Evolutionary conservation across 2,329 filamentous ascomycete genomes (phyloP).

Genomic region (Pseudogymnoascus sp.): DNA sequence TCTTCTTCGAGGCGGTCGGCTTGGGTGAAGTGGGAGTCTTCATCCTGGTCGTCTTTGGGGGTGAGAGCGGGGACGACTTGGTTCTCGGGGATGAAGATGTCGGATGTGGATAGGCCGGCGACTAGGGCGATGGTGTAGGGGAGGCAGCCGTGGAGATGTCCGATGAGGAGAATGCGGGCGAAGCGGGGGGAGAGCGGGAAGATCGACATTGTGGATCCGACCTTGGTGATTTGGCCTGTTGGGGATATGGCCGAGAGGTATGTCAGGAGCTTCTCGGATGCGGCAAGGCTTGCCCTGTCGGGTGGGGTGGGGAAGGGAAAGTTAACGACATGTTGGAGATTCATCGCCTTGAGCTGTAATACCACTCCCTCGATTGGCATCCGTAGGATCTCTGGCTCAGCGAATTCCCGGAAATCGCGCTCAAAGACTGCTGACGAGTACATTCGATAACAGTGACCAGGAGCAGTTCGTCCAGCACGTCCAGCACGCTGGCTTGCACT

Average conservation of each 20-base stretch:
- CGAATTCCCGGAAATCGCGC: constrained; percentile 76
- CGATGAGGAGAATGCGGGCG: constrained; percentile 83
- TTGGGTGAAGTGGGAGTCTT: constrained; percentile 50
- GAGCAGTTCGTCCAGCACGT: constrained; percentile 89
- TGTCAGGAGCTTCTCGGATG: constrained; percentile 76
- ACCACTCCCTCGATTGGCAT: constrained; percentile 92
- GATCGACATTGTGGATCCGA: constrained; percentile 75
- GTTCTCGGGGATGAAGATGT: constrained; percentile 76
- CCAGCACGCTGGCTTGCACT: constrained; percentile 86
- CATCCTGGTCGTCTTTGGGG: constrained; percentile 37
- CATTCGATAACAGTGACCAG: constrained; percentile 88
- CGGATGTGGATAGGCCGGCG: constrained; percentile 77
- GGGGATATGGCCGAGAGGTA: constrained; percentile 74
- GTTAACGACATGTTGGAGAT: constrained; percentile 78
- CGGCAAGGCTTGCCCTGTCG: constrained; percentile 63
- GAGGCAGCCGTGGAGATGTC: constrained; percentile 71
- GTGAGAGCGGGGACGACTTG: constrained; percentile 58
- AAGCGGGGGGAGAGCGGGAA: constrained; percentile 90
- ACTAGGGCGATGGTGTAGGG: constrained; percentile 84
- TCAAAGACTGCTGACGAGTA: constrained; percentile 95
- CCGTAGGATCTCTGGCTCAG: constrained; percentile 78
- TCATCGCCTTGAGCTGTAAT: constrained; percentile 90
- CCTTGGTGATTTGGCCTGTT: constrained; percentile 66
- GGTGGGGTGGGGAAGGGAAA: constrained; percentile 96
- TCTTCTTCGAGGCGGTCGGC: constrained; percentile 66